Evolutionary conservation across 2,329 filamentous ascomycete genomes (phyloP).

Genomic region (Cordyceps militaris): DNA sequence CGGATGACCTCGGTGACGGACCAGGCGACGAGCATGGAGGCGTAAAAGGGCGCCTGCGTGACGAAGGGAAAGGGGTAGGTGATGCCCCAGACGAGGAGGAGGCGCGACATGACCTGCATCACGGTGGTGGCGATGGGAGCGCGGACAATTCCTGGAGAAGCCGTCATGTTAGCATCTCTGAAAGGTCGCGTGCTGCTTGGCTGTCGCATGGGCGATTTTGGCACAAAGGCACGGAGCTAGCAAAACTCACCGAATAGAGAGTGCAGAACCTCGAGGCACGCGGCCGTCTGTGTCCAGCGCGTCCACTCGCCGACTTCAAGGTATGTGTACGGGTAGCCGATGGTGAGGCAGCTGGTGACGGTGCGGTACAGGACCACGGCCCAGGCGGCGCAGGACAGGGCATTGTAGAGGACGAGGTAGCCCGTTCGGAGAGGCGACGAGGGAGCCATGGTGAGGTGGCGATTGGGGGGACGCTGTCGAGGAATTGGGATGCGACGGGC

Average conservation of each 20-base stretch:
- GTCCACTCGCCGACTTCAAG: slow-evolving; percentile 57
- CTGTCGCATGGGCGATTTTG: neutral
- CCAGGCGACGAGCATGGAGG: slow-evolving; percentile 81
- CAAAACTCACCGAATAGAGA: slow-evolving; percentile 58
- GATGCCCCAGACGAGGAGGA: slow-evolving; percentile 84
- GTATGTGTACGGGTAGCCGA: slow-evolving; percentile 55
- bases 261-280: slow-evolving; percentile 77
- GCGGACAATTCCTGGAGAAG: slow-evolving; percentile 60
- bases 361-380: slow-evolving; percentile 65
- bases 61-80: slow-evolving; percentile 66
- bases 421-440: slow-evolving; percentile 40
- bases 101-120: slow-evolving; percentile 83
- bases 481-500: neutral
- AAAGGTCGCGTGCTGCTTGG: too few relatives aligned
- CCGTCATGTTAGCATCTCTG: neutral
- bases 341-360: slow-evolving; percentile 42
- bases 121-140: slow-evolving; percentile 76
- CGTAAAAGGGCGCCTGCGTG: slow-evolving; percentile 56
- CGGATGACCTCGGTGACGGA: slow-evolving; percentile 85
- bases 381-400: slow-evolving; percentile 72
- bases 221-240: neutral
- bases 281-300: slow-evolving; percentile 77
- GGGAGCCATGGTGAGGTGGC: slow-evolving; percentile 17
- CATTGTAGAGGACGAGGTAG: slow-evolving; percentile 85
- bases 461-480: neutral